Conservation (phyloP, 2,329 filamentous ascomycete genomes). For the Neonectria faginata region DNA sequence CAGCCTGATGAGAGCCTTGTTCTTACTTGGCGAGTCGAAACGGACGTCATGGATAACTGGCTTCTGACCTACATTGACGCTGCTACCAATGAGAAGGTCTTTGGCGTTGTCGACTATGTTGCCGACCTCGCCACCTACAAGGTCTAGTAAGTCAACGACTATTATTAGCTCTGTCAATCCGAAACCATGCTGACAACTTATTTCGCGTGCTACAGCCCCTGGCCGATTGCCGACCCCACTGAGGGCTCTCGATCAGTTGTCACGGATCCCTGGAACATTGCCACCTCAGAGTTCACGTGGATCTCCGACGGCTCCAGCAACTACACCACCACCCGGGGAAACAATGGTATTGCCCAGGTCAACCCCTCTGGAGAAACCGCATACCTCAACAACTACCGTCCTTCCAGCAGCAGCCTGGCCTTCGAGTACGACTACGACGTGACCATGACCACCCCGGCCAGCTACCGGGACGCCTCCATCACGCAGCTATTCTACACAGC, state of each 20-base stretch:
- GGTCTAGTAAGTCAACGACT: slow-evolving; percentile 56
- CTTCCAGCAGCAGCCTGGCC: slow-evolving; percentile 53
- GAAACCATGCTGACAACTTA: neutral
- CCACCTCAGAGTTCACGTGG: slow-evolving; percentile 66
- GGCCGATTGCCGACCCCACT: slow-evolving; percentile 66
- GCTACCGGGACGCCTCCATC: slow-evolving; percentile 66
- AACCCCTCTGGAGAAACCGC: slow-evolving; percentile 55
- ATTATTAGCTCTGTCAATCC: too few relatives aligned
- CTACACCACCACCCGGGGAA: slow-evolving; percentile 67
- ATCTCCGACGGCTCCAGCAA: slow-evolving; percentile 58
- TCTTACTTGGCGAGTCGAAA: slow-evolving; percentile 69
- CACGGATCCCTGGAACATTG: slow-evolving; percentile 60
- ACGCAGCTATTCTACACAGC: slow-evolving; percentile 71
- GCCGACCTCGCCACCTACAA: slow-evolving; percentile 63
- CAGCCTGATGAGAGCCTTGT: slow-evolving; percentile 60
- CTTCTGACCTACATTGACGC: slow-evolving; percentile 70
- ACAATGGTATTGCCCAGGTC: slow-evolving; percentile 67
- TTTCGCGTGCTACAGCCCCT: slow-evolving; percentile 49
- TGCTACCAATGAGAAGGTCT: slow-evolving; percentile 57
- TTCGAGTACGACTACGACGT: slow-evolving; percentile 62
- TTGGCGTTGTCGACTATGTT: slow-evolving; percentile 69
- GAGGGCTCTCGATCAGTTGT: slow-evolving; percentile 59
- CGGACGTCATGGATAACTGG: slow-evolving; percentile 67
- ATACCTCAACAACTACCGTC: slow-evolving; percentile 58
- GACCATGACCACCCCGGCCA: slow-evolving; percentile 48